Evolutionary conservation across 2,329 filamentous ascomycete genomes (phyloP).

Genomic region (Aspergillus novofumigatus): DNA sequence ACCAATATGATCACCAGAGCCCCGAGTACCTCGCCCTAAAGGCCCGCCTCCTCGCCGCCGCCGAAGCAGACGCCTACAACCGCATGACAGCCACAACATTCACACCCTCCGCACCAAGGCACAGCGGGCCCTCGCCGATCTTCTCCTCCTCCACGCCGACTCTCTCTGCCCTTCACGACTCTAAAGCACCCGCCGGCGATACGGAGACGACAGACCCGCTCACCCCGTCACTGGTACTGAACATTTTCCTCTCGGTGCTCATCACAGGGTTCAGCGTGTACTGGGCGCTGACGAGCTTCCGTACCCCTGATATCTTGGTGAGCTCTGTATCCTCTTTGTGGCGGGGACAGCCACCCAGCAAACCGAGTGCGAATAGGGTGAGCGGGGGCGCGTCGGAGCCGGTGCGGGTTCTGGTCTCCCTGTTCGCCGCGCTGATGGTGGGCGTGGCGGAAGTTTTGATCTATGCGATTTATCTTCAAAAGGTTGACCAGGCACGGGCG

Average conservation of each 20-base stretch:
- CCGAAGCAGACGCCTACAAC: conserved; percentile 78
- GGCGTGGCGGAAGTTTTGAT: conserved; percentile 46
- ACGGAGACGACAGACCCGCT: conserved; percentile 43
- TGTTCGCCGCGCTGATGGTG: conserved; percentile 39
- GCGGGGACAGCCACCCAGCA: not conserved
- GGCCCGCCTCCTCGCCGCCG: conserved; percentile 74
- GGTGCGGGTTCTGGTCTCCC: conserved; percentile 37
- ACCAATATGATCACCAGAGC: conserved; percentile 39
- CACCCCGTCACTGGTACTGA: conserved; percentile 65
- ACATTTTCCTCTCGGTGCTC: conserved; percentile 81
- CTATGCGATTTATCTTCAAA: conserved; percentile 45
- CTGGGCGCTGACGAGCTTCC: conserved; percentile 38
- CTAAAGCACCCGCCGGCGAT: conserved; percentile 28
- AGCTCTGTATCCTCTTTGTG: conserved; percentile 14
- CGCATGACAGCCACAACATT: conserved; percentile 57
- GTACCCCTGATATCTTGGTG: conserved; percentile 29
- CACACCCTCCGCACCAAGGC: conserved; percentile 49
- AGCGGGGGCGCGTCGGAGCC: conserved; percentile 26
- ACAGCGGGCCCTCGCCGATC: conserved; percentile 44
- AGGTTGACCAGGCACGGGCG: conserved; percentile 36
- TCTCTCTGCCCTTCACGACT: conserved; percentile 46
- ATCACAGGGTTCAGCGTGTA: conserved; percentile 54
- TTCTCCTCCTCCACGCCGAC: conserved; percentile 54
- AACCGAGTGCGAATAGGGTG: conserved; percentile 3
- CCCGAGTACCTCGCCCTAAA: conserved; percentile 84